Conservation (phyloP, 108 stramenopile species). For the Cyclotella choctawhatcheeana region DNA sequence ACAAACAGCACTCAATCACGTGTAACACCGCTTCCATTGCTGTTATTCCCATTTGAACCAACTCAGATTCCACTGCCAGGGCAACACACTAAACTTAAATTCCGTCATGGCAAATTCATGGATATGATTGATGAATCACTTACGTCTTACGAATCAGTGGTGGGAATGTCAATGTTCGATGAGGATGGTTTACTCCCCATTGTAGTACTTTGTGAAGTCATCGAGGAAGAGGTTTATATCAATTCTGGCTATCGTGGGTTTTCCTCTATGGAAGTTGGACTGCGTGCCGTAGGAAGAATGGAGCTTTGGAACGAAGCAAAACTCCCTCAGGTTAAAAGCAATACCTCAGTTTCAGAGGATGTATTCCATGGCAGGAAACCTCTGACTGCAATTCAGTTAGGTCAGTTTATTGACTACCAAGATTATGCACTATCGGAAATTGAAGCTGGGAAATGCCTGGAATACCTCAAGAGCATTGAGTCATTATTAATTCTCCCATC, state of each 20-base stretch:
- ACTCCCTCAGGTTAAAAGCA: not conserved
- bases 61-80: constrained; percentile 37
- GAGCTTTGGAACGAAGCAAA: not conserved
- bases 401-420: constrained; percentile 34
- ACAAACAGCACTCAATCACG: not conserved
- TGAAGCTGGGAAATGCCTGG: constrained; percentile 1
- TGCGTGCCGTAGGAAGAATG: constrained; percentile 43
- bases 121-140: constrained; percentile 48
- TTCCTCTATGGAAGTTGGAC: constrained; percentile 33
- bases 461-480: constrained; percentile 26
- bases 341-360: not conserved
- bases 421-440: constrained; percentile 21
- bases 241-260: constrained; percentile 39
- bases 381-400: constrained; percentile 26
- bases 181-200: constrained; percentile 39
- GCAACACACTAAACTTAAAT: constrained; percentile 33
- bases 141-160: constrained; percentile 33
- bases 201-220: constrained; percentile 40
- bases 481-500: constrained; percentile 15
- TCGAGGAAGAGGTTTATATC: constrained; percentile 36
- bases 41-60: constrained; percentile 37
- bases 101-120: constrained; percentile 47
- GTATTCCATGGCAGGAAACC: constrained; percentile 4
- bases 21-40: constrained; percentile 22
- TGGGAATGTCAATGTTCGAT: constrained; percentile 36